These are phyloP conservation scores for Pseudohyphozyma bogoriensis DNA, from an alignment of 768 basidiomycete genomes.

Conservation along the genomic window DNA sequence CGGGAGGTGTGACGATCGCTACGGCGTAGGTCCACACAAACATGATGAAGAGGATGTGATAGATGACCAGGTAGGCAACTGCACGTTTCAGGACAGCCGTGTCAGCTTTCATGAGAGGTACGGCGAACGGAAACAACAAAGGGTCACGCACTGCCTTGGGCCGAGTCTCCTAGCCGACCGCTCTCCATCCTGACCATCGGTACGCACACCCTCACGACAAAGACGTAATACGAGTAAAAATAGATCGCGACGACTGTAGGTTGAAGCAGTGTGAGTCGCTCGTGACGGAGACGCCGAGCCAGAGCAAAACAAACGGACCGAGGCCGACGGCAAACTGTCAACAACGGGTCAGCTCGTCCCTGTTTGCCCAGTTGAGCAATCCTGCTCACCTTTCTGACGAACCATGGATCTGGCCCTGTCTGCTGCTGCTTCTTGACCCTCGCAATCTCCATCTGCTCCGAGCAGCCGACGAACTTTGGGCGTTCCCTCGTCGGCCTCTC, in stretches of 20 bases:
- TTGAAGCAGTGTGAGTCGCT: too few species aligned
- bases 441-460: conserved; percentile 15
- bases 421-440: conserved; percentile 5
- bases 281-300: too few species aligned
- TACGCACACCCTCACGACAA: conserved; percentile 19
- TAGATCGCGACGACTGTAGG: conserved; percentile 23
- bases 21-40: conserved; percentile 20
- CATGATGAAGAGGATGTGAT: conserved; percentile 22
- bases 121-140: too few species aligned
- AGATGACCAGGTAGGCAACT: conserved; percentile 27
- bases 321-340: conserved; percentile 11
- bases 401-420: conserved; percentile 19
- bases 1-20: conserved; percentile 16
- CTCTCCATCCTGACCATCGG: conserved; percentile 17
- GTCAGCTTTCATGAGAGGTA: neutral
- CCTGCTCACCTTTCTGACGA: conserved; percentile 11
- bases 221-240: conserved; percentile 24
- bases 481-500: neutral
- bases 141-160: conserved; percentile 20
- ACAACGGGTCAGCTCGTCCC: neutral
- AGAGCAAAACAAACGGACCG: too few species aligned
- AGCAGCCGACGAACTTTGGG: conserved; percentile 2
- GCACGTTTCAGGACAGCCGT: neutral
- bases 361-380: too few species aligned
- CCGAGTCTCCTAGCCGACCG: conserved; percentile 5